phyloP scores from a whole-genome alignment of 192 early-diverging fungal genomes.

The Coemansia biformis region DNA sequence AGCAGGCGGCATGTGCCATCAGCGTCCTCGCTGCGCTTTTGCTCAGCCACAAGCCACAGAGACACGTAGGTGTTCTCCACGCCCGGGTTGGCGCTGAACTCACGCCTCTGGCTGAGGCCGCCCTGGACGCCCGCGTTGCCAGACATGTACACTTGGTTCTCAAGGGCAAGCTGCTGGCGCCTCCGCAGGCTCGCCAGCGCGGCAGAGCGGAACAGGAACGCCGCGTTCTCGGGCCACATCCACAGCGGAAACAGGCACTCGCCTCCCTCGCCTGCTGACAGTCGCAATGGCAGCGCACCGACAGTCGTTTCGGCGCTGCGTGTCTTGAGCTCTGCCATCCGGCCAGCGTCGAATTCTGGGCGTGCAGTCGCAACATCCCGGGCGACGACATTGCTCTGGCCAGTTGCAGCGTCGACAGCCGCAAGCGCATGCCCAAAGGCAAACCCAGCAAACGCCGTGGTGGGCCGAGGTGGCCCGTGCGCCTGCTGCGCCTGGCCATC shows the following conservation, averaged over 20 bases:
- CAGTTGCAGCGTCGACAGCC: not conserved
- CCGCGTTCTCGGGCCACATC: slow-evolving; percentile 29
- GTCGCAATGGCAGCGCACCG: not conserved
- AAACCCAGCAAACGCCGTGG: slow-evolving; percentile 28
- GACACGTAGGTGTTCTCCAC: slow-evolving; percentile 36
- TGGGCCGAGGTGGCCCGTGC: slow-evolving; percentile 1
- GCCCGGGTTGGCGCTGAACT: slow-evolving; percentile 30
- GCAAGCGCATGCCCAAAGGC: slow-evolving; percentile 29
- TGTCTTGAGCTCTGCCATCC: too few species aligned
- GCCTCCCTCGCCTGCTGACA: not conserved
- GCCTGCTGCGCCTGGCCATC: not conserved
- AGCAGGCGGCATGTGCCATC: not conserved
- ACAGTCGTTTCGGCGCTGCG: not conserved
- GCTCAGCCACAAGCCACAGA: slow-evolving; percentile 22
- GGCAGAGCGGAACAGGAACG: slow-evolving; percentile 19
- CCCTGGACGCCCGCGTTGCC: not conserved
- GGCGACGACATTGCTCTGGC: too few species aligned
- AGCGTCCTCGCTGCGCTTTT: not conserved
- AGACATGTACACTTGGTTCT: slow-evolving; percentile 7
- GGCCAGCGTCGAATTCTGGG: too few species aligned
- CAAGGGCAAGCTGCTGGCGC: slow-evolving; percentile 1
- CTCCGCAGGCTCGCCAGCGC: slow-evolving; percentile 24
- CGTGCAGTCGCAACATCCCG: not conserved
- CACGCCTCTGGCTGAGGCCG: not conserved
- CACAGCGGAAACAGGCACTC: slow-evolving; percentile 14